phyloP scores from a whole-genome alignment of 257 asterid species.

The Gynochthodes officinalis region DNA sequence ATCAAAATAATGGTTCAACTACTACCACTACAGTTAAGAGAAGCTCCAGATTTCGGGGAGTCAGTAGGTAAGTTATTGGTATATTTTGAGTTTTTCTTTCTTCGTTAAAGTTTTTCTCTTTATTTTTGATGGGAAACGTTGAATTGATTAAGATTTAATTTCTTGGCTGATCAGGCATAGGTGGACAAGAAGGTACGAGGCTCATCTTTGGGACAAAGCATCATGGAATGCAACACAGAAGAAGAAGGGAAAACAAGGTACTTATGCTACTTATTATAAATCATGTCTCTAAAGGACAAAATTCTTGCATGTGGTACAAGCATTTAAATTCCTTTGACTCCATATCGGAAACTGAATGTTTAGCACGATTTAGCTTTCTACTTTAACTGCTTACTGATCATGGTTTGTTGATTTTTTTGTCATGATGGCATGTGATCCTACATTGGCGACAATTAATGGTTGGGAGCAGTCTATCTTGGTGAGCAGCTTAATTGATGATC shows the following conservation, averaged over 20 bases:
- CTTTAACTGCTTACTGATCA: slow-evolving; percentile 16
- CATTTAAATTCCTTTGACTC: too few relatives aligned
- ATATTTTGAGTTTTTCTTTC: not conserved
- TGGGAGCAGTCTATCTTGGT: slow-evolving; percentile 75
- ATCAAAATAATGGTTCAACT: slow-evolving; percentile 23
- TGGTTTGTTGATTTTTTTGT: slow-evolving; percentile 1
- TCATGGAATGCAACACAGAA: slow-evolving; percentile 82
- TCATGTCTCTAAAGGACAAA: too few relatives aligned
- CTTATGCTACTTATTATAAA: too few relatives aligned
- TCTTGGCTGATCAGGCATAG: slow-evolving; percentile 51
- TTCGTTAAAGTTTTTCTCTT: too few relatives aligned
- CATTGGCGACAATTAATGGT: slow-evolving; percentile 23
- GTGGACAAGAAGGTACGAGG: slow-evolving; percentile 84
- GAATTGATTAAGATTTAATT: not conserved
- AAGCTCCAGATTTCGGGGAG: slow-evolving; percentile 86
- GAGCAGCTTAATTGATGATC: slow-evolving; percentile 18
- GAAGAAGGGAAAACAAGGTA: slow-evolving; percentile 92
- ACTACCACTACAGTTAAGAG: slow-evolving; percentile 39
- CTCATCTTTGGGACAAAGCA: slow-evolving; percentile 88
- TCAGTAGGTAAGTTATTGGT: slow-evolving; percentile 52
- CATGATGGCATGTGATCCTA: slow-evolving; percentile 20
- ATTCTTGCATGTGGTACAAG: too few relatives aligned
- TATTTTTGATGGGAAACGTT: not conserved
- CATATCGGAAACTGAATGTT: too few relatives aligned
- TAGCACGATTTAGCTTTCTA: too few relatives aligned